Base-by-base conservation (phyloP, 2,329 filamentous ascomycete genomes). In the Endoconidiophora polonica region DNA sequence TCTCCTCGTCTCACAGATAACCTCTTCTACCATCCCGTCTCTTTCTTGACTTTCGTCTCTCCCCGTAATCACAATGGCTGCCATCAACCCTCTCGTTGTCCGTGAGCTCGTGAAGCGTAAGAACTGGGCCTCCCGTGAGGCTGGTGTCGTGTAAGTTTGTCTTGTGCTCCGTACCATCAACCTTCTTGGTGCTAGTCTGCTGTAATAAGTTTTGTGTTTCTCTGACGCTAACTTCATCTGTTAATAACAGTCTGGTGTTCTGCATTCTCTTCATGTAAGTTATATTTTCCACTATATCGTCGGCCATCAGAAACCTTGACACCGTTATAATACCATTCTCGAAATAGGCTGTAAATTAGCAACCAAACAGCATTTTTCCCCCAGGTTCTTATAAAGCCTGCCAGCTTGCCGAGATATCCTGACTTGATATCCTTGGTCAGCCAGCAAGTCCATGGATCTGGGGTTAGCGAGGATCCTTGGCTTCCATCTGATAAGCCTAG, bases 41-140 rank as follows among this genome's bases (percentile, higher is more conserved):
- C 37, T 14, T 26, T 24, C 16, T 48, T 9, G 10, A 26, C 36
- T 41, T 38, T 6, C 46, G 16, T 55, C 54, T 57, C 55, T 57
- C 52, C 54, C 53, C 48, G 54, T 38, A 49, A 44, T 56, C 60
- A 64, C 58, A 63, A 68, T 68, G 66, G 64, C 65, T 57, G 64
- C 62, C 58, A 65, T 68, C 58, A 60, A 62, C 58, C 57, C 62
- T 52, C 55, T 67, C 54, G 61, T 63, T 54, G 57, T 58, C 58
- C 66, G 65, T 58, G 62, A 65, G 57, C 57, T 59, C 52, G 62
- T 61, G 57, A 67, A 66, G 64, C 66, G 66, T 53, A 52, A 62
- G 55, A 68, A 62, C 62, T 69, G 65, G 64, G 58, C 66, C 47
- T 52, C 59, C 26, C 54, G 57, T 50, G 62, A 69, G 48, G 59